phyloP scores from a whole-genome alignment of 768 basidiomycete species.

The Cystofilobasidium bisporidii region DNA sequence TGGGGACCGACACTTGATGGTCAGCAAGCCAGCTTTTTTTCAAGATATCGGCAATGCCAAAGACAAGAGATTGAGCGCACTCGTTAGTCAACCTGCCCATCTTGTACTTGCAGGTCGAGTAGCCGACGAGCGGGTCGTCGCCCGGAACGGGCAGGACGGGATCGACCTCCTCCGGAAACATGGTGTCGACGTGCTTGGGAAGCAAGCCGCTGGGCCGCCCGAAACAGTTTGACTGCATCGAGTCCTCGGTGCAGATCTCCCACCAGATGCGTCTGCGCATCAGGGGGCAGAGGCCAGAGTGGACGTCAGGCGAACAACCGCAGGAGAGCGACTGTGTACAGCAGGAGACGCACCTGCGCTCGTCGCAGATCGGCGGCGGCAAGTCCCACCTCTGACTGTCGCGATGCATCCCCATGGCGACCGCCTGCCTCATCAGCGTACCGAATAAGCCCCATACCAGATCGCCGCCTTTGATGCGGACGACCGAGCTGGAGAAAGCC shows the following conservation, averaged over 20 bases:
- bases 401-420: slow-evolving; percentile 16
- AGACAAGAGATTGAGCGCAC: too few species aligned
- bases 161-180: slow-evolving; percentile 22
- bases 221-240: neutral
- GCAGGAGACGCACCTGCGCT: slow-evolving; percentile 1
- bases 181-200: slow-evolving; percentile 16
- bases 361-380: neutral
- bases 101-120: slow-evolving; percentile 4
- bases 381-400: slow-evolving; percentile 11
- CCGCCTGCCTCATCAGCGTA: neutral
- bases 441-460: slow-evolving; percentile 2
- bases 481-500: too few species aligned
- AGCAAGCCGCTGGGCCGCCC: slow-evolving; percentile 11
- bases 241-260: neutral
- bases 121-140: neutral
- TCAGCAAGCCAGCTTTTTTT: too few species aligned
- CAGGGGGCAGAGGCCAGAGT: too few species aligned
- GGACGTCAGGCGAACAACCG: too few species aligned
- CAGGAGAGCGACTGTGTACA: neutral
- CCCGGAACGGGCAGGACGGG: neutral
- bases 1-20: too few species aligned
- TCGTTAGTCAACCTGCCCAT: slow-evolving; percentile 11
- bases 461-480: slow-evolving; percentile 5
- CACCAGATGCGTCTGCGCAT: slow-evolving; percentile 5
- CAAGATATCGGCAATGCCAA: too few species aligned